phyloP scores from a whole-genome alignment of 768 basidiomycete species.

The Polyporus arcularius region DNA sequence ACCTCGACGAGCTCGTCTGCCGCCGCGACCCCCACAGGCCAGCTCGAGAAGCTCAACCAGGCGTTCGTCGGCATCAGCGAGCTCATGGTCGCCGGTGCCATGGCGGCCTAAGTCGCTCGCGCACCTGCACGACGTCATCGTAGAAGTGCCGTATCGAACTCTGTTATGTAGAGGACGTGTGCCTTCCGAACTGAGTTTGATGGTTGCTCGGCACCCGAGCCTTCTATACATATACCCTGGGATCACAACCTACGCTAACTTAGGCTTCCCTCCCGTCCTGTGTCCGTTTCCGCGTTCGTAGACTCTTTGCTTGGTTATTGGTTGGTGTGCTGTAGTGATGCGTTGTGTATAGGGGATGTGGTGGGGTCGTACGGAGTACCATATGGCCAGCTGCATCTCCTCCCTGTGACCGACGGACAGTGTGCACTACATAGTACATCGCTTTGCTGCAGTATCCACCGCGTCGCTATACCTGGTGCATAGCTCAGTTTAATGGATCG shows the following conservation, averaged over 20 bases:
- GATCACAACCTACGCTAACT: neutral
- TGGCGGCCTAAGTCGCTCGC: neutral
- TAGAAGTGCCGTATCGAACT: neutral
- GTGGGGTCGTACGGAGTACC: neutral
- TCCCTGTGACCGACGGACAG: neutral
- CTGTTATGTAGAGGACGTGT: too few species aligned
- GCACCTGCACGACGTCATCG: neutral
- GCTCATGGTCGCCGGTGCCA: constrained; percentile 25
- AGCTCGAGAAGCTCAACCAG: constrained; percentile 37
- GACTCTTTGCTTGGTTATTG: neutral
- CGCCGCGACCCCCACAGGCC: constrained; percentile 29
- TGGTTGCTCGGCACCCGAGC: too few species aligned
- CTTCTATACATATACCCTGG: too few species aligned
- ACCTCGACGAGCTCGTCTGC: constrained; percentile 30
- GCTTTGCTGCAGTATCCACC: neutral
- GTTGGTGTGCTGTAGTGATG: constrained; percentile 4
- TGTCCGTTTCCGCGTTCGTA: neutral
- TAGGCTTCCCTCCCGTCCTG: neutral
- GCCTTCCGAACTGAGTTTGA: too few species aligned
- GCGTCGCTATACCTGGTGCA: neutral
- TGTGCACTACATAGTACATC: neutral
- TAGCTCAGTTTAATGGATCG: neutral
- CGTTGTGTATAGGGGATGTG: constrained; percentile 2
- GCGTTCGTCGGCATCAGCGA: constrained; percentile 30
- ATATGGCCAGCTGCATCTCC: neutral